Evolutionary conservation across 768 basidiomycete species (phyloP).

Genomic region (Calocybe indica): DNA sequence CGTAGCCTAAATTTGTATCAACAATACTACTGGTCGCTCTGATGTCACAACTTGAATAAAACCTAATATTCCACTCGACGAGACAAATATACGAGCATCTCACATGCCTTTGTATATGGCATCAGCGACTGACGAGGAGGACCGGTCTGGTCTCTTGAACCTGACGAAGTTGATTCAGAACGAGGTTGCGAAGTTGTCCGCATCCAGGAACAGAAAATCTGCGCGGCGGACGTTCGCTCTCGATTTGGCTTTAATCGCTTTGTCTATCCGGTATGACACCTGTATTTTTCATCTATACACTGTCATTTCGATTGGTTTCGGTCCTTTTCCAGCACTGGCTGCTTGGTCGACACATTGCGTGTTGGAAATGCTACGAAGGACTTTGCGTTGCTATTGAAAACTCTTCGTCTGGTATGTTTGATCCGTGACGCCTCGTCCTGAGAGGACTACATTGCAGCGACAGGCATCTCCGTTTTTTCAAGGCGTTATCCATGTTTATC

Average conservation of each 20-base stretch:
- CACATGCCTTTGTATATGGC: too few relatives aligned
- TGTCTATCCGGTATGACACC: slow-evolving; percentile 30
- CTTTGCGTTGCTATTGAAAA: slow-evolving; percentile 28
- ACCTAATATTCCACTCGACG: too few relatives aligned
- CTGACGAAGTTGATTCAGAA: slow-evolving; percentile 3
- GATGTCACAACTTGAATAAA: too few relatives aligned
- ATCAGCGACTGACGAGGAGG: too few relatives aligned
- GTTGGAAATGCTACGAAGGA: slow-evolving; percentile 26
- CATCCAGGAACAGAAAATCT: slow-evolving; percentile 10
- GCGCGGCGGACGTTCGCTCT: slow-evolving; percentile 25
- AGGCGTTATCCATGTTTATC: slow-evolving; percentile 38
- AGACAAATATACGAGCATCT: too few relatives aligned
- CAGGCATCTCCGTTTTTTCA: slow-evolving; percentile 24
- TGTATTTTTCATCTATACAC: neutral
- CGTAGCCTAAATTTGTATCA: too few relatives aligned
- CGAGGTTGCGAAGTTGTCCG: slow-evolving; percentile 4
- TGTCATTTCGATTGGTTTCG: neutral
- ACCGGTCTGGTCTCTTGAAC: too few relatives aligned
- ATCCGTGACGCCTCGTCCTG: neutral
- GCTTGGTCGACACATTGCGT: slow-evolving; percentile 43
- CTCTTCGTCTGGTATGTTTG: slow-evolving; percentile 31
- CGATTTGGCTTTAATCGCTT: slow-evolving; percentile 36
- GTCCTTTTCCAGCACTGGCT: slow-evolving; percentile 30
- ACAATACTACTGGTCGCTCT: too few relatives aligned
- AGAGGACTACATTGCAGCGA: neutral